A percentile compares a stretch with the other conserved stretches of the same genome.
These are phyloP conservation scores for Lichtheimia ornata DNA, from an alignment of 371 early-diverging fungal genomes.

Conservation along the genomic window DNA sequence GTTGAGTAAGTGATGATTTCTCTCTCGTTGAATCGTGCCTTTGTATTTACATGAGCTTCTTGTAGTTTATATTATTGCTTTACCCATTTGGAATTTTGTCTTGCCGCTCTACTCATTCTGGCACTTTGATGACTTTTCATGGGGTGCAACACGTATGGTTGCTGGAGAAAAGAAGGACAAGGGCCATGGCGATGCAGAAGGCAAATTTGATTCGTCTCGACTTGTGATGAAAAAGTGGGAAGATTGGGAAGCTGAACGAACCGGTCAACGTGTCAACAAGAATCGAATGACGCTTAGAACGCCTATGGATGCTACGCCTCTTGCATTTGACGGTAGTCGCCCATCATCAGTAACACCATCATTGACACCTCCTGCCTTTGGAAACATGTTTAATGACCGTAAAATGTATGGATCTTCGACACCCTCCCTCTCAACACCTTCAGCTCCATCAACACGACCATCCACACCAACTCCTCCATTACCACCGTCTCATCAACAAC, in stretches of 20 bases:
- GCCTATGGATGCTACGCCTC: conserved; percentile 23
- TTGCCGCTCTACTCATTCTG: conserved; percentile 94
- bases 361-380: conserved; percentile 32
- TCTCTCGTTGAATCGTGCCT: not conserved
- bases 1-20: conserved; percentile 44
- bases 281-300: conserved; percentile 35
- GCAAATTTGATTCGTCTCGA: conserved; percentile 67
- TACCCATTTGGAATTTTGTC: conserved; percentile 96
- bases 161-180: conserved; percentile 69
- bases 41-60: not conserved
- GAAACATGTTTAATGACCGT: conserved; percentile 48
- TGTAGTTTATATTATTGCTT: conserved; percentile 65
- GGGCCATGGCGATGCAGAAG: conserved; percentile 62
- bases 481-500: not conserved
- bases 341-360: conserved; percentile 23
- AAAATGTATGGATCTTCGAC: conserved; percentile 49
- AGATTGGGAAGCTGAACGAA: conserved; percentile 74
- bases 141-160: conserved; percentile 88
- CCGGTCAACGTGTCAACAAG: conserved; percentile 35
- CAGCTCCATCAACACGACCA: conserved; percentile 8
- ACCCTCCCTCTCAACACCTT: conserved; percentile 6
- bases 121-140: conserved; percentile 96
- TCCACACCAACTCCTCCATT: conserved; percentile 10
- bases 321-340: conserved; percentile 33
- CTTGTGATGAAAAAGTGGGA: conserved; percentile 68